These are phyloP conservation scores for Phoenix dactylifera DNA, from an alignment of 176 grass and related monocot species.

Conservation along the genomic window DNA sequence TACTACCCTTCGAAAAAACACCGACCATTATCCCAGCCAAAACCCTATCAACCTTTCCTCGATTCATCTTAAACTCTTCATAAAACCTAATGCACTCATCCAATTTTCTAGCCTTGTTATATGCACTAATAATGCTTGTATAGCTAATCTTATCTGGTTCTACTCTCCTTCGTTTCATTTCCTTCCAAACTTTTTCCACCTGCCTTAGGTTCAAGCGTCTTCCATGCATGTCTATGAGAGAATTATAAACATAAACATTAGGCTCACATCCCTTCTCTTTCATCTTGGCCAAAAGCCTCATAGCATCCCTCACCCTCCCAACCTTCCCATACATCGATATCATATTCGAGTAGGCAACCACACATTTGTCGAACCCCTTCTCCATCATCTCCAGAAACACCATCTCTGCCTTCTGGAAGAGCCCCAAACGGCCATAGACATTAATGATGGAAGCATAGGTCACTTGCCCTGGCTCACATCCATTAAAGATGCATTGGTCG, in stretches of 20 bases:
- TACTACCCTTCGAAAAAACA: too few relatives aligned
- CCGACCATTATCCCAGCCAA: too few relatives aligned
- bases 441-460: slow-evolving; percentile 86
- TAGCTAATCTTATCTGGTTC: slow-evolving; percentile 59
- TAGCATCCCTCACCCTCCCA: slow-evolving; percentile 55
- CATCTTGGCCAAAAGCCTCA: slow-evolving; percentile 66
- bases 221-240: slow-evolving; percentile 80
- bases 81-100: slow-evolving; percentile 56
- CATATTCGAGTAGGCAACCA: slow-evolving; percentile 81
- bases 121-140: slow-evolving; percentile 59
- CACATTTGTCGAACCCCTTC: slow-evolving; percentile 67
- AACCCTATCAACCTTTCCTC: not conserved
- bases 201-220: slow-evolving; percentile 50
- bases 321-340: slow-evolving; percentile 91
- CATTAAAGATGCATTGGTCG: slow-evolving; percentile 31
- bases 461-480: slow-evolving; percentile 84
- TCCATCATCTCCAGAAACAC: slow-evolving; percentile 73
- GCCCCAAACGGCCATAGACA: slow-evolving; percentile 63
- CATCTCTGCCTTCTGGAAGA: slow-evolving; percentile 51
- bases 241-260: slow-evolving; percentile 81
- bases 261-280: slow-evolving; percentile 81
- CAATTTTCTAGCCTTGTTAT: slow-evolving; percentile 56
- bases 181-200: slow-evolving; percentile 81
- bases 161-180: slow-evolving; percentile 71
- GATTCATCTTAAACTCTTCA: slow-evolving; percentile 39